These are phyloP conservation scores for Flaveria floridana DNA, from an alignment of 140 eudicot genomes.

Conservation along the genomic window DNA sequence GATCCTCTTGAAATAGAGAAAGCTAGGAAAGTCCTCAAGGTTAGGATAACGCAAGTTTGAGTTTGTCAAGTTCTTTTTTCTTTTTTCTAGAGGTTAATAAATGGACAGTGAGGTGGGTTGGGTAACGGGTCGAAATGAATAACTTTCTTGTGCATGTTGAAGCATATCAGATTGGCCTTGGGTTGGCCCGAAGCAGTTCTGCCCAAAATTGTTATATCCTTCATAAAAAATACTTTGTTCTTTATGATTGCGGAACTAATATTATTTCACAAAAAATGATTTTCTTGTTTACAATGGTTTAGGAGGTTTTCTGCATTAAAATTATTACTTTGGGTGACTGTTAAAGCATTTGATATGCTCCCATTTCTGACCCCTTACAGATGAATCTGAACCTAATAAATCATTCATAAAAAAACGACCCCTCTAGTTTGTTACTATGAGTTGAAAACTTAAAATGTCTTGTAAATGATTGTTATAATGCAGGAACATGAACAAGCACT, in stretches of 20 bases:
- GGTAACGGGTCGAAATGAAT: neutral
- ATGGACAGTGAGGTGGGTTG: neutral
- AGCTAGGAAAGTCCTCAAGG: slow-evolving; percentile 78
- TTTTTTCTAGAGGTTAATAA: neutral
- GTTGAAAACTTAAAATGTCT: neutral
- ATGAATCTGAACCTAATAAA: neutral
- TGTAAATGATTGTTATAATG: slow-evolving; percentile 15
- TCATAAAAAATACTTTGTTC: neutral
- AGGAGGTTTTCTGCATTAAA: neutral
- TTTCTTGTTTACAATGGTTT: neutral
- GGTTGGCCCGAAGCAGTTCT: neutral
- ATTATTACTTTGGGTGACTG: neutral
- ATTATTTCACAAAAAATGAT: neutral
- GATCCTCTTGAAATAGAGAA: slow-evolving; percentile 67
- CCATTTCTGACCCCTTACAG: neutral
- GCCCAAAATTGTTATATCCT: neutral
- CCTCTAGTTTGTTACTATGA: neutral
- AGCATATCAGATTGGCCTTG: neutral
- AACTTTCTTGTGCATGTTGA: neutral
- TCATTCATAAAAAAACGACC: neutral
- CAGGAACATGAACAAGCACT: slow-evolving; percentile 91
- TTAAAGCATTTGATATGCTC: neutral
- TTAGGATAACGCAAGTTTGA: slow-evolving; percentile 23
- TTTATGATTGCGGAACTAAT: neutral
- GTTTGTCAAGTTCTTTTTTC: slow-evolving; percentile 4